Percentiles rank a stretch among this genome's conserved stretches.
Conservation (phyloP, 1,284 basidiomycete species). For the Malassezia japonica region DNA sequence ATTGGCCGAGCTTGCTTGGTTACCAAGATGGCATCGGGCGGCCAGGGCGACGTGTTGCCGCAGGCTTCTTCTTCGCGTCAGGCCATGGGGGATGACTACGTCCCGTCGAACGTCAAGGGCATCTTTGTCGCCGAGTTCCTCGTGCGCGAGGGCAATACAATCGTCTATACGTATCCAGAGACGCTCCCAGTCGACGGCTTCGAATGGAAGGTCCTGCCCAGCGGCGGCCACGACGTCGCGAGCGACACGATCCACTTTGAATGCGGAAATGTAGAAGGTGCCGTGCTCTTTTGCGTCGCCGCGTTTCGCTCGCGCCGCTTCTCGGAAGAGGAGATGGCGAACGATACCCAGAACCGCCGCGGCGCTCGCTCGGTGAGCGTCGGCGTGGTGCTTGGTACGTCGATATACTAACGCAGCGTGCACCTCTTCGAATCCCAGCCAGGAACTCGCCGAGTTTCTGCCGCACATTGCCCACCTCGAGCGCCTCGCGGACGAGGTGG, state of each 20-base stretch:
- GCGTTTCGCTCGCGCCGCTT: slow-evolving; percentile 3
- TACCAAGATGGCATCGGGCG: no score
- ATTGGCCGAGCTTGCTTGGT: no score
- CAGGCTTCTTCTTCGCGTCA: no score
- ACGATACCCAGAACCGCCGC: not conserved
- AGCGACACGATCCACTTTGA: slow-evolving; percentile 15
- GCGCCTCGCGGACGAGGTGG: not conserved
- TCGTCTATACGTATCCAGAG: slow-evolving; percentile 7
- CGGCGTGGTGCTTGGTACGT: slow-evolving; percentile 4
- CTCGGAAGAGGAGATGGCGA: not conserved
- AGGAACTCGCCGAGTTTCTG: slow-evolving; percentile 2
- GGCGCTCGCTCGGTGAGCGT: slow-evolving; percentile 11
- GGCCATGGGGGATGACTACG: no score
- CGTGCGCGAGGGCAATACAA: slow-evolving; percentile 11
- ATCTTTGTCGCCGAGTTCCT: slow-evolving; percentile 18
- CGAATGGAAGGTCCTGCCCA: slow-evolving; percentile 17
- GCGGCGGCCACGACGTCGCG: slow-evolving; percentile 9
- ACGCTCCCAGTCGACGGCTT: slow-evolving; percentile 3
- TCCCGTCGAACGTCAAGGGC: slow-evolving; percentile 1
- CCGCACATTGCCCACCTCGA: slow-evolving; percentile 6
- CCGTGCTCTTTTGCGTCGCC: slow-evolving; percentile 3
- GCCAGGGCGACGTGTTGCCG: no score
- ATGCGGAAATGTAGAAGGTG: not conserved
- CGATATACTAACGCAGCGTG: not conserved
- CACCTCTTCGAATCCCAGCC: not conserved